A percentile compares a stretch with the other conserved stretches of the same genome.
Conservation (phyloP, 1,284 basidiomycete genomes). For the Pisolithus thermaeus region DNA sequence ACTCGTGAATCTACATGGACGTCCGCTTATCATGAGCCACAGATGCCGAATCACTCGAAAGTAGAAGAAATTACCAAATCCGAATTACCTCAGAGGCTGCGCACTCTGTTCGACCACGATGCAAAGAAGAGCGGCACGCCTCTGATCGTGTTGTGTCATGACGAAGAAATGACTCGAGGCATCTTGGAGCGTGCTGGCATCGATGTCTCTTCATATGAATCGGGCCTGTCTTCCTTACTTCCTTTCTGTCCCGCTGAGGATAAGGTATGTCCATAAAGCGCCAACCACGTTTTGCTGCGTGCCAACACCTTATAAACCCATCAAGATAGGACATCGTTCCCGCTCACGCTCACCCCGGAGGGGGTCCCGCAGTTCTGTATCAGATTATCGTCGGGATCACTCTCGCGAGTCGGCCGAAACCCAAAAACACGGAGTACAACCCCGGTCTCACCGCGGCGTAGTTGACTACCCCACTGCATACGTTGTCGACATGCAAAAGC, state of each 20-base stretch:
- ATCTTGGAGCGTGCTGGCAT: conserved; percentile 21
- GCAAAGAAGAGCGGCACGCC: conserved; percentile 15
- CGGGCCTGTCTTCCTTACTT: conserved; percentile 20
- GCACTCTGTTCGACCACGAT: conserved; percentile 17
- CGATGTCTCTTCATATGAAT: conserved; percentile 14
- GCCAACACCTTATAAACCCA: background rate
- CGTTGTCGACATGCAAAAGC: conserved; percentile 24
- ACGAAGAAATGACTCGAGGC: conserved; percentile 26
- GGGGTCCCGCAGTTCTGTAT: background rate
- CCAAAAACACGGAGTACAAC: background rate
- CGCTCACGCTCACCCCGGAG: conserved; percentile 5
- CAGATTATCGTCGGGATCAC: background rate
- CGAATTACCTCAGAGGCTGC: conserved; percentile 16
- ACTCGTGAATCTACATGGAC: background rate
- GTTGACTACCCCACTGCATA: conserved; percentile 3
- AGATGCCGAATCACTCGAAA: conserved; percentile 18
- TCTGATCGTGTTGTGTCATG: conserved; percentile 25
- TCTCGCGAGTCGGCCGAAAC: background rate
- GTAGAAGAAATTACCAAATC: conserved; percentile 9
- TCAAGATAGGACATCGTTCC: conserved; percentile 1
- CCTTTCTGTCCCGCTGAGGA: conserved; percentile 5
- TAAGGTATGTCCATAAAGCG: background rate
- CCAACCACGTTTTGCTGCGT: background rate
- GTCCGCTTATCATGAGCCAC: background rate
- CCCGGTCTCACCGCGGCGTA: background rate